Evolutionary conservation across 805 yeast genomes (phyloP).

Genomic region (Spathaspora sp.): DNA sequence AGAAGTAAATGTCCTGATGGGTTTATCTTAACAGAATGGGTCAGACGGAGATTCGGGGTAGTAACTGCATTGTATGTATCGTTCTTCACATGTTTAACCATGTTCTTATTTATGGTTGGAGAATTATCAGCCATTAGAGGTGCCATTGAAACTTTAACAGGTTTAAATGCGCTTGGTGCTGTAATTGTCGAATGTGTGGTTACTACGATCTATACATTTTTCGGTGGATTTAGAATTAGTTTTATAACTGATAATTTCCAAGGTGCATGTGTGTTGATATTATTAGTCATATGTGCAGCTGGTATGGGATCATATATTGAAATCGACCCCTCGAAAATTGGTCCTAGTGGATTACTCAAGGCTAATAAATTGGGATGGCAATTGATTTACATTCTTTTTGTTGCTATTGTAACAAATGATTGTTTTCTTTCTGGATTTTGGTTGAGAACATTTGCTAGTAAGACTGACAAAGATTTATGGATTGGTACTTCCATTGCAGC

Average conservation of each 20-base stretch:
- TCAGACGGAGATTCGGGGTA: slow-evolving; percentile 73
- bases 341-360: slow-evolving; percentile 60
- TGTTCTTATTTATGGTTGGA: slow-evolving; percentile 82
- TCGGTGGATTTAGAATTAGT: slow-evolving; percentile 88
- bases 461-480: slow-evolving; percentile 66
- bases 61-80: slow-evolving; percentile 72
- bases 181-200: slow-evolving; percentile 83
- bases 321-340: slow-evolving; percentile 61
- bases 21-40: slow-evolving; percentile 92
- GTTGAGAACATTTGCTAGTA: slow-evolving; percentile 90
- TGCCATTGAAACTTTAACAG: slow-evolving; percentile 76
- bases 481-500: slow-evolving; percentile 78
- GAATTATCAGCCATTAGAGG: slow-evolving; percentile 78
- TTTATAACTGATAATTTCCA: slow-evolving; percentile 86
- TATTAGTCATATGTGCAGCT: slow-evolving; percentile 66
- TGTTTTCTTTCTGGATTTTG: slow-evolving; percentile 90
- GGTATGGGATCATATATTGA: slow-evolving; percentile 75
- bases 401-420: slow-evolving; percentile 88
- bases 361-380: slow-evolving; percentile 84
- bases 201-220: slow-evolving; percentile 79
- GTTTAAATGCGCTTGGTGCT: slow-evolving; percentile 73
- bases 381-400: slow-evolving; percentile 73
- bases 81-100: slow-evolving; percentile 76
- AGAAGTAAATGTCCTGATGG: slow-evolving; percentile 82
- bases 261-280: slow-evolving; percentile 64